Conservation (phyloP, 176 grass and related monocot species). For the Cenchrus americanus region DNA sequence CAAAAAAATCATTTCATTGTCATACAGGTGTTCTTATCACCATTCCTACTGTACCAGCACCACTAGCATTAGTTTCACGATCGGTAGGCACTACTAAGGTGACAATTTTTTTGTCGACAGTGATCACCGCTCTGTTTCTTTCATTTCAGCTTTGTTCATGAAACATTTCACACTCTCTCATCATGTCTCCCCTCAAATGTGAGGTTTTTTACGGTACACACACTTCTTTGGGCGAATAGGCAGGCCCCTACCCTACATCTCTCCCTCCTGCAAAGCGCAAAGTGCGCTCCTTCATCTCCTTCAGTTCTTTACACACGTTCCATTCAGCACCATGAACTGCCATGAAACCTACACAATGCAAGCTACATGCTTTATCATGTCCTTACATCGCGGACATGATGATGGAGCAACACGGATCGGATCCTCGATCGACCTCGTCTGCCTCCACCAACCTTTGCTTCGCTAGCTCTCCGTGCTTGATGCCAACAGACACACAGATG, state of each 20-base stretch:
- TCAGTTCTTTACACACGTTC: background rate
- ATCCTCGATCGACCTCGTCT: constrained; percentile 6
- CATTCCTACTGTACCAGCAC: background rate
- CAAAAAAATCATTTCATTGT: background rate
- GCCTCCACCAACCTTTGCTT: constrained; percentile 29
- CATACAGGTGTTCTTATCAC: background rate
- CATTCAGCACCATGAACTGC: background rate
- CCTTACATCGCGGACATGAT: background rate
- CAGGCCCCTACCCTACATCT: too few species aligned
- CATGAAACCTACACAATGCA: constrained; percentile 1
- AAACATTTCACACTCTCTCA: background rate
- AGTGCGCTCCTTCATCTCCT: background rate
- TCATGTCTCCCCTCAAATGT: background rate
- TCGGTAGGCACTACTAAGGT: background rate
- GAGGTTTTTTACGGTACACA: too few species aligned
- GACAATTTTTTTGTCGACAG: background rate
- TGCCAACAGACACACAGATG: background rate
- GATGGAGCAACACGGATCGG: constrained; percentile 22
- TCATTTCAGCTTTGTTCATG: background rate
- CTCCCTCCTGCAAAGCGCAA: background rate
- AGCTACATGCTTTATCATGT: constrained; percentile 18
- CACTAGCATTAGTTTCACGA: background rate
- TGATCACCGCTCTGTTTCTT: background rate
- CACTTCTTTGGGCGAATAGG: background rate
- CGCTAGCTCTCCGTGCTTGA: background rate